A percentile compares a stretch with the other conserved stretches of the same genome.
Conservation (phyloP, 2,329 filamentous ascomycete species). For the Cercospora zeae-maydis region DNA sequence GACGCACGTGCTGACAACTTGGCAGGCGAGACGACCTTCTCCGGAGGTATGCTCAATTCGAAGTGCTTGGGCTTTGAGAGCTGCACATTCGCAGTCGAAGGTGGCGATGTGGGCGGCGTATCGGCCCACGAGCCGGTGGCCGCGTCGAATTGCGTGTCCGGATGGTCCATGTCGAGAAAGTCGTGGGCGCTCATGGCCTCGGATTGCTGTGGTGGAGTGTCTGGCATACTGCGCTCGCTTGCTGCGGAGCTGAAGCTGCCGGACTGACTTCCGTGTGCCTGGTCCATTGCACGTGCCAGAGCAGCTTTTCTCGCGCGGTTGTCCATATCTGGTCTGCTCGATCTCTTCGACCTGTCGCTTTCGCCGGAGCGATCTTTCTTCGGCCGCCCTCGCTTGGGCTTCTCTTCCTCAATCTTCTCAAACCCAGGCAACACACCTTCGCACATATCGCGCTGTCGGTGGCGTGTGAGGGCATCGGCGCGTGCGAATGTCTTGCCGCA, state of each 20-base stretch:
- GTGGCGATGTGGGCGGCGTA: constrained; percentile 34
- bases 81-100: constrained; percentile 16
- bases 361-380: constrained; percentile 53
- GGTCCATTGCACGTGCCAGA: constrained; percentile 47
- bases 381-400: constrained; percentile 64
- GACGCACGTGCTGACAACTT: constrained; percentile 27
- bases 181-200: constrained; percentile 31
- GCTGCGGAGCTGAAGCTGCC: constrained; percentile 30
- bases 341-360: constrained; percentile 19
- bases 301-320: constrained; percentile 56
- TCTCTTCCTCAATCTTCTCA: constrained; percentile 53
- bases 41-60: constrained; percentile 24
- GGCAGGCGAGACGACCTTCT: constrained; percentile 27
- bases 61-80: constrained; percentile 21
- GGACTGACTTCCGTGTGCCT: constrained; percentile 15
- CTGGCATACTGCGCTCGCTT: constrained; percentile 34
- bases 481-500: constrained; percentile 94
- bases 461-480: constrained; percentile 89
- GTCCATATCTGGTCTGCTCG: constrained; percentile 52
- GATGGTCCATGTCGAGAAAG: constrained; percentile 30
- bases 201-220: constrained; percentile 32
- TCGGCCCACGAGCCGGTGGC: constrained; percentile 29
- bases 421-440: constrained; percentile 84
- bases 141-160: constrained; percentile 25
- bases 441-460: constrained; percentile 94